These are phyloP conservation scores for Fusarium solani-melongenae DNA, from an alignment of 2,329 filamentous ascomycete genomes.

Conservation along the genomic window DNA sequence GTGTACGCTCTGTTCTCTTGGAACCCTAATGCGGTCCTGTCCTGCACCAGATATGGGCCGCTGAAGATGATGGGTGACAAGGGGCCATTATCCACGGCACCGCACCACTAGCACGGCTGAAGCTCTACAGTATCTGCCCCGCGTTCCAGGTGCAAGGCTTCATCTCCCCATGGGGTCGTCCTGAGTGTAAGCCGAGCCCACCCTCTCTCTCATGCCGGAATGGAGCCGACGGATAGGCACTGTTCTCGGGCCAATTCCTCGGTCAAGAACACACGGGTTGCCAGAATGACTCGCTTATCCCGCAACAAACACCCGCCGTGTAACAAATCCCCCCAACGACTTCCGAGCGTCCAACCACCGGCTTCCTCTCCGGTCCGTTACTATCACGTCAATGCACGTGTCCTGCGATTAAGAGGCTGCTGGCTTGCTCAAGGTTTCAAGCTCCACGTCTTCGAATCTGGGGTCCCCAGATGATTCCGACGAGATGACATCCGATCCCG, in stretches of 20 bases:
- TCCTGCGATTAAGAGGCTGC: background rate
- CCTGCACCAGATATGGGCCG: slow-evolving; percentile 1
- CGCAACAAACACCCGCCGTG: background rate
- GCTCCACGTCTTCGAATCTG: slow-evolving; percentile 1
- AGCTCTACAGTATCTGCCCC: slow-evolving; percentile 14
- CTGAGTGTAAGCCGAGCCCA: slow-evolving; percentile 33
- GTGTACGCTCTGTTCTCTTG: background rate
- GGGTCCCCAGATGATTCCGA: slow-evolving; percentile 16
- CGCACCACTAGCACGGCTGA: slow-evolving; percentile 11
- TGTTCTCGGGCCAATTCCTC: slow-evolving; percentile 3
- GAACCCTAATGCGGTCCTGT: slow-evolving; percentile 13
- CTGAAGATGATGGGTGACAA: background rate
- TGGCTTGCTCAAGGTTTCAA: background rate
- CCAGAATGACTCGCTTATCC: slow-evolving; percentile 7
- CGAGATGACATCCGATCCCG: slow-evolving; percentile 29
- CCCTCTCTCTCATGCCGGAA: slow-evolving; percentile 20
- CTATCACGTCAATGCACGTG: background rate
- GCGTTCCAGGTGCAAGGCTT: slow-evolving; percentile 26
- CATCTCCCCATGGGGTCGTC: slow-evolving; percentile 36
- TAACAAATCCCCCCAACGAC: background rate
- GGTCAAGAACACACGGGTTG: background rate
- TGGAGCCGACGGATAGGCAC: slow-evolving; percentile 16
- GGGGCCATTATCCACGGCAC: background rate
- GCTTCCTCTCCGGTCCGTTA: background rate
- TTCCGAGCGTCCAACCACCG: background rate